A percentile compares a stretch with the other conserved stretches of the same genome.
Evolutionary conservation across 2,329 filamentous ascomycete species (phyloP).

Genomic region (Apiospora sp.): DNA sequence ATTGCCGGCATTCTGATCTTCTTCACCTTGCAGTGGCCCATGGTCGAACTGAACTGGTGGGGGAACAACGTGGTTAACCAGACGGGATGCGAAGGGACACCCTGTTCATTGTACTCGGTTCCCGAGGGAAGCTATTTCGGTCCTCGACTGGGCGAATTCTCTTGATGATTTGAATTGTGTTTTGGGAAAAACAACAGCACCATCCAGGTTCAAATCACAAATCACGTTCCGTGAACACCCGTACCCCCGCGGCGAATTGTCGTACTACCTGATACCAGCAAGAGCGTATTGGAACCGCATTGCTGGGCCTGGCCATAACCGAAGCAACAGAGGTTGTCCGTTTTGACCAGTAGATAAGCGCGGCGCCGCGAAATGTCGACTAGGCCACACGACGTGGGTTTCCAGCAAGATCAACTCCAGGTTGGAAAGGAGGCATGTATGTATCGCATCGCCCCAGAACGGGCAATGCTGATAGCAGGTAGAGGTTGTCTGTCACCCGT

Average conservation of each 20-base stretch:
- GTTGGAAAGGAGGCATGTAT: neutral
- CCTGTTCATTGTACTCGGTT: constrained; percentile 48
- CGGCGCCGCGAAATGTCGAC: neutral
- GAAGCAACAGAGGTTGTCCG: neutral
- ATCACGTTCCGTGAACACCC: no score
- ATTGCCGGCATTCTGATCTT: constrained; percentile 39
- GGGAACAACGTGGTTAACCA: constrained; percentile 52
- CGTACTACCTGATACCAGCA: neutral
- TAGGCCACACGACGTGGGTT: neutral
- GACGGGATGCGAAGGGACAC: constrained; percentile 50
- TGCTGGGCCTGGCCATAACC: neutral
- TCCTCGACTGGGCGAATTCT: constrained; percentile 48
- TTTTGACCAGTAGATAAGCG: neutral
- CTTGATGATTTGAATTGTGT: constrained; percentile 30
- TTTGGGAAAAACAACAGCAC: neutral
- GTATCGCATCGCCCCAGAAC: neutral
- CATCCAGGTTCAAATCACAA: neutral
- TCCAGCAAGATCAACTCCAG: neutral
- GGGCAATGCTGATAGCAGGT: neutral
- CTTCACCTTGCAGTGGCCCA: constrained; percentile 37
- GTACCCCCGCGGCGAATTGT: neutral
- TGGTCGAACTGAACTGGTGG: constrained; percentile 51
- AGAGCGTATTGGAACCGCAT: neutral
- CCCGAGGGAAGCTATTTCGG: constrained; percentile 42
- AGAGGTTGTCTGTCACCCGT: neutral